Percentiles rank a stretch among this genome's conserved stretches.
These are phyloP conservation scores for Gnomoniopsis smithogilvyi DNA, from an alignment of 2,329 filamentous ascomycete species.

Conservation along the genomic window DNA sequence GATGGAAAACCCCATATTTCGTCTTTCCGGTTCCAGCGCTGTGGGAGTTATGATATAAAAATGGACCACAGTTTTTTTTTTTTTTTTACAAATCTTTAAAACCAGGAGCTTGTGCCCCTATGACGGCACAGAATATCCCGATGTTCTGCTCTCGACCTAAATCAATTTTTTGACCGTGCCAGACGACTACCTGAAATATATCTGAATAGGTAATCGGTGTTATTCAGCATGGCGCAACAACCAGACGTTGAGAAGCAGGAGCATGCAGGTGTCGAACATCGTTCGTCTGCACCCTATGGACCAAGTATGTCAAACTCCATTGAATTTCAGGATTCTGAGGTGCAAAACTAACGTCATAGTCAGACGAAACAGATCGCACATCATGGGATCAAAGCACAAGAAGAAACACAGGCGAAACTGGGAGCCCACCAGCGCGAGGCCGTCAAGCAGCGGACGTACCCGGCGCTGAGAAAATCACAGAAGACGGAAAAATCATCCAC, in stretches of 20 bases:
- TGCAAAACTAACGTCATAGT: background rate
- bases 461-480: conserved; percentile 6
- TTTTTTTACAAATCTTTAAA: no score
- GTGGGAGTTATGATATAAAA: background rate
- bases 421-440: background rate
- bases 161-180: no score
- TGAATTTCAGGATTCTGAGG: background rate
- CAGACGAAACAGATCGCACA: background rate
- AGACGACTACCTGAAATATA: no score
- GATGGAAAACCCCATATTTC: background rate
- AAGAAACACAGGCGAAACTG: background rate
- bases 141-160: no score
- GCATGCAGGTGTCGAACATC: background rate
- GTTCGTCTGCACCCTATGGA: background rate
- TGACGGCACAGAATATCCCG: no score
- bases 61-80: no score
- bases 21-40: no score
- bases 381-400: background rate
- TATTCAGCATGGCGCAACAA: background rate
- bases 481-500: conserved; percentile 38
- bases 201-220: no score
- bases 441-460: background rate
- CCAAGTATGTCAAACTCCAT: background rate
- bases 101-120: no score
- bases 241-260: conserved; percentile 9